These are phyloP conservation scores for Sphagnum tenellum DNA, from an alignment of 225 moss, liverwort and hornwort species.

Conservation along the genomic window DNA sequence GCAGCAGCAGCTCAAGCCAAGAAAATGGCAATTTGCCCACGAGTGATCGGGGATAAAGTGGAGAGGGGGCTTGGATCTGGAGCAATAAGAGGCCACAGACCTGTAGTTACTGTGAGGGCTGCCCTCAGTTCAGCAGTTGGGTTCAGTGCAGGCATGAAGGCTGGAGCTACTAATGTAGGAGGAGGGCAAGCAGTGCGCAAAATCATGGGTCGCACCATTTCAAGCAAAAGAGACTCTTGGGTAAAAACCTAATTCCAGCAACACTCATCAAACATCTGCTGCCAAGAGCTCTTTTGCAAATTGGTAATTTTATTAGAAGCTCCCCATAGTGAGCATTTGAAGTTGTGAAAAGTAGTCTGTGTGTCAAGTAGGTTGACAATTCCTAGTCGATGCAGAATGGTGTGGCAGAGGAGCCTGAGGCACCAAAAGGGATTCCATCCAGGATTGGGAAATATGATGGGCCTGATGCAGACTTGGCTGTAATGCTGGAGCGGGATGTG, in stretches of 20 bases:
- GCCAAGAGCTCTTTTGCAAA: no score
- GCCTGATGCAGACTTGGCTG: slow-evolving; percentile 44
- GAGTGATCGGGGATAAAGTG: slow-evolving; percentile 15
- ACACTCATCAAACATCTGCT: no score
- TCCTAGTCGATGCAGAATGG: slow-evolving; percentile 22
- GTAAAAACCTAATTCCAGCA: slow-evolving; percentile 10
- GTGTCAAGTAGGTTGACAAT: background rate
- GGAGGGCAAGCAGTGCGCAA: slow-evolving; percentile 13
- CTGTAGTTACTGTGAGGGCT: background rate
- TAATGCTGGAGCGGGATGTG: slow-evolving; percentile 57
- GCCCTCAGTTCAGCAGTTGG: slow-evolving; percentile 34
- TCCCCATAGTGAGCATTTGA: no score
- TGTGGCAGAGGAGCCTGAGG: slow-evolving; percentile 27
- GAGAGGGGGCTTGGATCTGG: slow-evolving; percentile 16
- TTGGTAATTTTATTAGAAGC: no score
- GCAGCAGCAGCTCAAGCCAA: slow-evolving; percentile 49
- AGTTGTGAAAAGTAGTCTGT: no score
- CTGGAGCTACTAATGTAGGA: slow-evolving; percentile 12
- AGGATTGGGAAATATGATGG: slow-evolving; percentile 48
- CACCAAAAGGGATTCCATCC: slow-evolving; percentile 19
- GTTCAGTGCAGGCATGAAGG: slow-evolving; percentile 42
- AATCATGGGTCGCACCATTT: slow-evolving; percentile 34
- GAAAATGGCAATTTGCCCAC: slow-evolving; percentile 32
- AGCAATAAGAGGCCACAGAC: slow-evolving; percentile 24
- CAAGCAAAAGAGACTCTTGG: slow-evolving; percentile 31